Evolutionary conservation across 345 rosid species (phyloP).

Genomic region (Populus nigra): DNA sequence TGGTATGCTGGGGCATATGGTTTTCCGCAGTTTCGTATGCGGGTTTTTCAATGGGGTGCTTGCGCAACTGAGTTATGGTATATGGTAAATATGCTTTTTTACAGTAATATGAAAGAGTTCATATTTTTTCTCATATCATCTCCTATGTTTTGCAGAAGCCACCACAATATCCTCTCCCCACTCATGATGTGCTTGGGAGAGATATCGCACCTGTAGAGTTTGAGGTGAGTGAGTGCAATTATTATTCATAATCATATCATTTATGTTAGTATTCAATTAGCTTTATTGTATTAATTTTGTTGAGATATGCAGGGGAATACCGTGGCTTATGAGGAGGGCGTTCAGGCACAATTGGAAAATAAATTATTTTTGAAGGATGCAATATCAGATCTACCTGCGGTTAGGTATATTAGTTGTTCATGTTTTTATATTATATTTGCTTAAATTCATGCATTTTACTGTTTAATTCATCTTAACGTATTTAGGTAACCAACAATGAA

Average conservation of each 20-base stretch:
- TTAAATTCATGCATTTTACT: neutral
- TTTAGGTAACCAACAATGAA: constrained; percentile 46
- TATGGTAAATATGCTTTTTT: neutral
- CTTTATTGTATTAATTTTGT: neutral
- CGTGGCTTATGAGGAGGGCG: constrained; percentile 49
- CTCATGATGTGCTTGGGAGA: constrained; percentile 61
- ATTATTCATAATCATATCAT: neutral
- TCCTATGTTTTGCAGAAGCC: constrained; percentile 37
- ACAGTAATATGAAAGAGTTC: neutral
- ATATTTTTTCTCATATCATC: neutral
- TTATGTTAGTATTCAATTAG: neutral
- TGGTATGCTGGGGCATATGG: constrained; percentile 89
- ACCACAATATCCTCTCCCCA: constrained; percentile 79
- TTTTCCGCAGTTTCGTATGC: constrained; percentile 74
- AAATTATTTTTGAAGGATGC: constrained; percentile 51
- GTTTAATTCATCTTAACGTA: neutral
- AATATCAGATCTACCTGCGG: constrained; percentile 54
- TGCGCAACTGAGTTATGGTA: constrained; percentile 41
- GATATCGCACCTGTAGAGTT: constrained; percentile 59
- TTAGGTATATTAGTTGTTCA: constrained; percentile 23
- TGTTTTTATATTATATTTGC: neutral
- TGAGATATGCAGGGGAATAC: constrained; percentile 33
- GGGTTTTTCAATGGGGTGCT: constrained; percentile 85
- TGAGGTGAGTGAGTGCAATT: constrained; percentile 39
- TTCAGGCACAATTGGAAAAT: constrained; percentile 23